phyloP scores from a whole-genome alignment of 2,329 filamentous ascomycete species.

The Pseudogymnoascus sp. region DNA sequence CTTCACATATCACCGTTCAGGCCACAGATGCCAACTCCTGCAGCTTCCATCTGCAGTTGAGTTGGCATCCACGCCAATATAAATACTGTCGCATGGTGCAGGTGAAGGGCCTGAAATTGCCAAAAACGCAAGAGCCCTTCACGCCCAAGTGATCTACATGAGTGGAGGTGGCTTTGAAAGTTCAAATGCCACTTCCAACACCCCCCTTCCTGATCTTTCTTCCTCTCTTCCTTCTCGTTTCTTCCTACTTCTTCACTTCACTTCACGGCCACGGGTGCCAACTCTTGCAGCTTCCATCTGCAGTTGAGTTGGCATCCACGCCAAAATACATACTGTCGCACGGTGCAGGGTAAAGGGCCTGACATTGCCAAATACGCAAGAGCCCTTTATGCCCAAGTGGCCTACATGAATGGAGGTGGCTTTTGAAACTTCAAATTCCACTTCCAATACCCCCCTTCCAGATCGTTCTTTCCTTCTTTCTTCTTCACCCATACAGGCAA shows the following conservation, averaged over 20 bases:
- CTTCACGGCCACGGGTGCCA: not conserved
- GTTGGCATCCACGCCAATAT: constrained; percentile 2
- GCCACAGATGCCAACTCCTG: not conserved
- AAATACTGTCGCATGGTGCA: not conserved
- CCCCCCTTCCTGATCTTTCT: not conserved
- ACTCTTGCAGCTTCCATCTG: no score
- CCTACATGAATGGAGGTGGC: not conserved
- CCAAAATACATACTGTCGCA: not conserved
- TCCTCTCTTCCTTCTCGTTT: not conserved
- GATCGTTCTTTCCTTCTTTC: not conserved
- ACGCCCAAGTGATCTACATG: not conserved
- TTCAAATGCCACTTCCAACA: not conserved
- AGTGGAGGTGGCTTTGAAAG: not conserved
- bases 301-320: not conserved
- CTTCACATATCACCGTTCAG: not conserved
- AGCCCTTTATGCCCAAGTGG: not conserved
- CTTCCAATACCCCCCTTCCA: not conserved
- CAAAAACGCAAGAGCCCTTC: constrained; percentile 8
- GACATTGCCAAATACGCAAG: not conserved
- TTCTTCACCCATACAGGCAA: not conserved
- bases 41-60: not conserved
- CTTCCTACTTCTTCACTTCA: not conserved
- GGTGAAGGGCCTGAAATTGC: constrained; percentile 2
- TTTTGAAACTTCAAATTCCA: not conserved
- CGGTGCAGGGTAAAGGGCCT: not conserved